Base-by-base conservation (phyloP, 106 monocot genomes). In the Iris macrosiphon region DNA sequence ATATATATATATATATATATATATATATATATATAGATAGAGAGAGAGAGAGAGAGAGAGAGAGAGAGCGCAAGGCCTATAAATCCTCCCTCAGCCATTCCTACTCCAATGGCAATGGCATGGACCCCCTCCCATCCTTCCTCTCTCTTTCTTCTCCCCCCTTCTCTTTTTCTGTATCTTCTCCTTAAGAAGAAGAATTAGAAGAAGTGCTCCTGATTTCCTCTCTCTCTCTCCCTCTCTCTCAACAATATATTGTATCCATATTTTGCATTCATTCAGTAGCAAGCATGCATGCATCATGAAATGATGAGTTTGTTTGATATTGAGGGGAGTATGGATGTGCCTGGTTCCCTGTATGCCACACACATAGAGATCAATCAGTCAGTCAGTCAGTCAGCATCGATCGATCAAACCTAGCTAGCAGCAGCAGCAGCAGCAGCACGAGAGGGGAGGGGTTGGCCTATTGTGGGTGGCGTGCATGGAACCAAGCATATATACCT, bases 301-400 rank as follows among this genome's bases (percentile, higher is more conserved):
- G 8, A 30, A 2, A n/a, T 2, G n/a, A 52, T 51, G 62, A n/a
- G n/a, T n/a, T n/a, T n/a, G n/a, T n/a, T n/a, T n/a, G n/a, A n/a
- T n/a, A n/a, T n/a, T n/a, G n/a, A n/a, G 63, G 59, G 79, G 61
- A 37, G 61, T 61, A 68, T 69, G 72, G 56, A 40, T 72, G 61
- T 80, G 85, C 85, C 85, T 80, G 85, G 85, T 72, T 85, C 85
- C 85, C 80, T 76, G 85, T 77, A 80, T 80, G 85, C 85, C 80
- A 85, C 85, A 76, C 69, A 60, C 62, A 39, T 63, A 61, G 63
- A 46, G n/a, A n/a, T 59, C 72, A 71, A 68, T 64, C 67, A 16
- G 29, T 68, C 14, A 13, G 17, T n/a, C n/a, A n/a, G n/a, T n/a
- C n/a, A n/a, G n/a, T n/a, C n/a, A n/a, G n/a, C n/a, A n/a, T n/a